Evolutionary conservation across 2,329 filamentous ascomycete species (phyloP), one percentile per base, ranked within the genome.

Genomic region (Aspergillus sp.): DNA sequence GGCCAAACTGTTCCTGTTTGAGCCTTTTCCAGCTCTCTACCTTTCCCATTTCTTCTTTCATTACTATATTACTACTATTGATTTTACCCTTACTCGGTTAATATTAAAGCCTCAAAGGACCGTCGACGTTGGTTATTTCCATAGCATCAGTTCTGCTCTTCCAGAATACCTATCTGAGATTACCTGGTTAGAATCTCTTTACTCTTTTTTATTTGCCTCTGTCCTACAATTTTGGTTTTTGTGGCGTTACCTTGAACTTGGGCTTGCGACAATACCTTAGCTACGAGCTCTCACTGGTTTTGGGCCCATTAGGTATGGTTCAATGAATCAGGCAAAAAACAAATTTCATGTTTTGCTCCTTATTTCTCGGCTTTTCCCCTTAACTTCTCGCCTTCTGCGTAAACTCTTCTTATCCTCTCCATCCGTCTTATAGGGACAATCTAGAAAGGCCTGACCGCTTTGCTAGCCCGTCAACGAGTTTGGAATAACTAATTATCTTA

Each of bases 51-150:
- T 64, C 62, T 57, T 61, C 60, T 65, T 63, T 61, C 64, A 36
- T 61, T 59, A 56, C 64, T 68, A 66, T 65, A 69, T 56, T 70
- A 70, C 56, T 70, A 68, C 60, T 66, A 63, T 64, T 58, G 52
- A 61, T 64, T 59, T 48, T 63, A 62, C 39, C 55, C 56, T 50
- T 62, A 41, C 39, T 59, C 59, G 59, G 44, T 60, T 64, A 61
- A 63, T 63, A 47, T 51, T 55, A 13, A 52, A 62, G 45, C 50
- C 52, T 18, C 34, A 41, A 44, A 57, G 36, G 59, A 58, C 44
- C 49, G 36, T 51, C 30, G 18, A 43, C 20, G 48, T 59, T 41
- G 55, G 50, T 48, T 57, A 57, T 30, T 36, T 9, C 50, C 55
- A 51, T 57, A 57, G 58, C 58, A 53, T 61, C 61, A 60, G 51